Base-by-base conservation (phyloP, 441 rosid genomes). In the Raphanus hybrid region DNA sequence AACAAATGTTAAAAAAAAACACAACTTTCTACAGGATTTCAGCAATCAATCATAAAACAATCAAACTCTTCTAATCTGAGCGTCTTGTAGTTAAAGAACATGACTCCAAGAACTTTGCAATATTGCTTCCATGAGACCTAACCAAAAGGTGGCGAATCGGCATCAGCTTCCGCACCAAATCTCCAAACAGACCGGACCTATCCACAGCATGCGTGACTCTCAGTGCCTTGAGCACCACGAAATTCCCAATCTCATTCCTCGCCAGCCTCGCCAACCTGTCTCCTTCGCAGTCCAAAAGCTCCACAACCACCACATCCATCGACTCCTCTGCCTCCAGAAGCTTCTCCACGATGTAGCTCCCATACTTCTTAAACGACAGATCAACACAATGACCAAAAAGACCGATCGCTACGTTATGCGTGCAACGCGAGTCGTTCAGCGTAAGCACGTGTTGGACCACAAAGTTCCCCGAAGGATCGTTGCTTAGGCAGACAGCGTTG, bases 371-470 rank as follows among this genome's bases (percentile, higher is more conserved):
- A 34, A 73, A 73, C 23, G 76, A 73, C 16, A 73, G 63, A 3
- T 73, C 70, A 34, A 64, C 54, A 48, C 62, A 73, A 0, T 64
- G 63, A 2, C 76, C 76, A 26, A 37, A 3, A 1, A 73, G 70
- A 52, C 5, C 32, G 20, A 5, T 9, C 0, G 15, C 15, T 0
- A 73, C 41, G 50, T 64, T 52, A 0, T 12, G 3, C 52, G 9
- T 63, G 37, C 61, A 48, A 48, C 52, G 52, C n/a, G 37, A 63
- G 62, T 63, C 48, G 11, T 12, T 11, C 62, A 63, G 62, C n/a
- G 20, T 12, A 48, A 73, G 76, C 23, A 41, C 76, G 35, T 73
- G 35, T 34, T 73, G 76, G 2, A 71, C 67, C 59, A 71, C 76
- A n/a, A 32, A 73, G 69, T 63, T 73, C 50, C 76, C 69, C 0